Base-by-base conservation (phyloP, 2,329 filamentous ascomycete species). In the Aspergillus hiratsukae region DNA sequence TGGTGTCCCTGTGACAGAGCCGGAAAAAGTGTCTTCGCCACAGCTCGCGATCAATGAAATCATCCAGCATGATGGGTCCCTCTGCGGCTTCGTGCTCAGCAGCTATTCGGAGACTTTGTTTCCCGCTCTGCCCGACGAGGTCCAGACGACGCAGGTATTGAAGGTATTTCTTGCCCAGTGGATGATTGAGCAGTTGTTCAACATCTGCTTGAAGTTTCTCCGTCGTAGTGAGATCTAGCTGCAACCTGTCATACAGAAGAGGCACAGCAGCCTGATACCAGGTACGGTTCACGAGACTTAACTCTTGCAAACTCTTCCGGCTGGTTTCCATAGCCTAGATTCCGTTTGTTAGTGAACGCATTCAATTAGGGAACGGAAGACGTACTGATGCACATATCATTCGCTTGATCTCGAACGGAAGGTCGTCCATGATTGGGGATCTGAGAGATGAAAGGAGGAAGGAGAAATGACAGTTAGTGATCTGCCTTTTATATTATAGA, bases 321-420 rank as follows among this genome's bases (percentile, higher is more conserved):
- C 43, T 14, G 43, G 19, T 23, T 3, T 25, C 43, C 11, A 46
- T 21, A 2, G 11, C 23, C 43, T 46, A 17, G 31, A 17, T 23
- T 4, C 3, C 8, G 3, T 7, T 14, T 7, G 43, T 46, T 21
- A 46, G 43, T 23, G 11, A 10, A 1, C 11, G 1, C 5, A 46
- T 46, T 21, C 14, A 46, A 0, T 10, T 8, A 51, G 49, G 21
- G 28, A 27, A 48, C 4, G 27, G 40, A 46, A 9, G 27, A 48
- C 27, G 43, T 54, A 43, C 35, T 27, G 17, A 28, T 54, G 46
- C 19, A 41, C 19, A 40, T 41, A 48, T 52, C 31, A 54, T 51
- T n/a, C 19, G 43, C 43, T 25, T 46, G 43, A 46, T 27, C 43
- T 46, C 43, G 4, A 46, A 14, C 4, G 43, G 43, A 14, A 46